Conservation (phyloP, 2,329 filamentous ascomycete genomes). For the Xylariaceae sp. region DNA sequence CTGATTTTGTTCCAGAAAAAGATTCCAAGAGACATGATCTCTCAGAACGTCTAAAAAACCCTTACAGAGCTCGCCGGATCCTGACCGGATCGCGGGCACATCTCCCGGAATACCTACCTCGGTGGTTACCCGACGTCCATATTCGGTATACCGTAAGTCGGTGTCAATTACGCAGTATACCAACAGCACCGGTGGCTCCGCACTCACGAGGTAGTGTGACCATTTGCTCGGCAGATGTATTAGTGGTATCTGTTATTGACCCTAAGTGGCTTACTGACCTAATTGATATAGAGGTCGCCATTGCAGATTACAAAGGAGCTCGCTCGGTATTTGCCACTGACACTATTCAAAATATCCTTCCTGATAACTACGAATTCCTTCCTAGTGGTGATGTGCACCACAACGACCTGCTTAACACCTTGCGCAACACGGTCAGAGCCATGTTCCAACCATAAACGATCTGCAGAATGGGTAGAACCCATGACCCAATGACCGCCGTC, state of each 20-base stretch:
- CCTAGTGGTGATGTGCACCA: constrained; percentile 3
- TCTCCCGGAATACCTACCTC: no score
- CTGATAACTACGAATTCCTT: constrained; percentile 1
- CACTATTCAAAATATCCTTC: not conserved
- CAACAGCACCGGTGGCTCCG: constrained; percentile 1
- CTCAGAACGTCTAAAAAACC: no score
- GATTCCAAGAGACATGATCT: no score
- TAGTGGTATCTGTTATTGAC: constrained; percentile 30
- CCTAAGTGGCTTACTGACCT: constrained; percentile 42
- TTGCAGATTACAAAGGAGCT: constrained; percentile 39
- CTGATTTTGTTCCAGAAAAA: no score
- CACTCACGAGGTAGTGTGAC: constrained; percentile 17
- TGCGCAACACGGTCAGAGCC: not conserved
- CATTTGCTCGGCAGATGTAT: constrained; percentile 7
- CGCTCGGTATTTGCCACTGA: constrained; percentile 27
- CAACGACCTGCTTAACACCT: constrained; percentile 5
- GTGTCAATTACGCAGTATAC: no score
- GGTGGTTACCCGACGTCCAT: no score
- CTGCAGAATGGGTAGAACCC: constrained; percentile 8
- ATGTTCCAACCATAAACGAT: constrained; percentile 6
- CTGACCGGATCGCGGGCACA: no score
- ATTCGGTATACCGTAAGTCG: no score
- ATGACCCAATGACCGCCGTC: constrained; percentile 5
- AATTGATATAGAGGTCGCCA: constrained; percentile 40
- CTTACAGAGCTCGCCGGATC: no score